phyloP scores from a whole-genome alignment of 164 flowering plant species.

The Pachysandra terminalis region DNA sequence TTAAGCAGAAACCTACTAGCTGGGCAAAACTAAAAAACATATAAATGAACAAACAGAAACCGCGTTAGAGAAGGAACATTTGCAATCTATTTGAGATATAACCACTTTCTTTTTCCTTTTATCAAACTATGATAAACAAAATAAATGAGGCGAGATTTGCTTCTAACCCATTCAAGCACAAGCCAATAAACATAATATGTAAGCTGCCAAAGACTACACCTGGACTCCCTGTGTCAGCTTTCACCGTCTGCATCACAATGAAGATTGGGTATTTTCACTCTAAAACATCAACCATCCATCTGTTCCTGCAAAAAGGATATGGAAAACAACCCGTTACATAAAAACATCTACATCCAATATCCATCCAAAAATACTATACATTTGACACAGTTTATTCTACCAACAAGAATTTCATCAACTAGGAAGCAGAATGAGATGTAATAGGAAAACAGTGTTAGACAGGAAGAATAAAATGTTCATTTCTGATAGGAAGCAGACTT shows the following conservation, averaged over 20 bases:
- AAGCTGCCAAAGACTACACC: neutral
- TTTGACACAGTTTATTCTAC: neutral
- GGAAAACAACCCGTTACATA: neutral
- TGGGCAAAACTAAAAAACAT: neutral
- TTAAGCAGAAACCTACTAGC: neutral
- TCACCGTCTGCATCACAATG: conserved; percentile 1
- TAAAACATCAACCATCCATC: conserved; percentile 1
- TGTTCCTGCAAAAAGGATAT: conserved; percentile 11
- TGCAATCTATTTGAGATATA: neutral
- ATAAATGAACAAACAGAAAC: neutral
- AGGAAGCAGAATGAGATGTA: neutral
- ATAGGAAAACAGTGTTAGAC: neutral
- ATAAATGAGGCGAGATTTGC: neutral
- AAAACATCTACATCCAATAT: neutral
- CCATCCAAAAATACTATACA: neutral
- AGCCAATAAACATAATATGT: conserved; percentile 2
- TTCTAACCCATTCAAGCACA: conserved; percentile 4
- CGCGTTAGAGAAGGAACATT: neutral
- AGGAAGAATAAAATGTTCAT: too few relatives aligned
- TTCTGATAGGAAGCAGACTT: too few relatives aligned
- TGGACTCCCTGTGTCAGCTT: neutral
- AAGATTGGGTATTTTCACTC: conserved; percentile 3
- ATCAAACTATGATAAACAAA: neutral
- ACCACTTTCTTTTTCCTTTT: neutral
- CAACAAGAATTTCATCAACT: neutral